Evolutionary conservation across 306 rosid species (phyloP).

Genomic region (Castanea mollissima): DNA sequence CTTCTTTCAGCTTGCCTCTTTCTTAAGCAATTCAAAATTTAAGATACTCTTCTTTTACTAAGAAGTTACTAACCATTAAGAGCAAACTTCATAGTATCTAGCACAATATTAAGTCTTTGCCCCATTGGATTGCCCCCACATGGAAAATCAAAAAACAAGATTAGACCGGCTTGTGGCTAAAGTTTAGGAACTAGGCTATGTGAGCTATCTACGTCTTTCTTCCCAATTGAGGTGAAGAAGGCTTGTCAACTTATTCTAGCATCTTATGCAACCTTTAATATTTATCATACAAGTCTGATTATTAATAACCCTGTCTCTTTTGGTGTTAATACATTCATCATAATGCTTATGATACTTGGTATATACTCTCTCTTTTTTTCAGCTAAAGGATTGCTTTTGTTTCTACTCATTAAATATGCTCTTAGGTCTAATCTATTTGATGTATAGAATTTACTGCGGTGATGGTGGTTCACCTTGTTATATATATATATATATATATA

Average conservation of each 20-base stretch:
- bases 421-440: slow-evolving; percentile 4
- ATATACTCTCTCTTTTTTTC: slow-evolving; percentile 6
- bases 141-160: no score
- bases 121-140: no score
- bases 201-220: neutral
- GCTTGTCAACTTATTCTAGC: neutral
- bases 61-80: no score
- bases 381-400: neutral
- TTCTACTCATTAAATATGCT: neutral
- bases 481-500: no score
- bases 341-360: neutral
- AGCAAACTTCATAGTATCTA: no score
- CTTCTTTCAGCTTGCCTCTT: no score
- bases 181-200: neutral
- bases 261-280: neutral
- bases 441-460: neutral
- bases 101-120: no score
- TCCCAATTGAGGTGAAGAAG: neutral
- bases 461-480: neutral
- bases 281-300: neutral
- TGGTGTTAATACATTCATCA: neutral
- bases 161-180: neutral
- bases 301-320: no score
- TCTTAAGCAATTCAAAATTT: no score
- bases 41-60: no score